phyloP scores from a whole-genome alignment of 371 early-diverging fungal species.

The Phascolomyces articulosus region DNA sequence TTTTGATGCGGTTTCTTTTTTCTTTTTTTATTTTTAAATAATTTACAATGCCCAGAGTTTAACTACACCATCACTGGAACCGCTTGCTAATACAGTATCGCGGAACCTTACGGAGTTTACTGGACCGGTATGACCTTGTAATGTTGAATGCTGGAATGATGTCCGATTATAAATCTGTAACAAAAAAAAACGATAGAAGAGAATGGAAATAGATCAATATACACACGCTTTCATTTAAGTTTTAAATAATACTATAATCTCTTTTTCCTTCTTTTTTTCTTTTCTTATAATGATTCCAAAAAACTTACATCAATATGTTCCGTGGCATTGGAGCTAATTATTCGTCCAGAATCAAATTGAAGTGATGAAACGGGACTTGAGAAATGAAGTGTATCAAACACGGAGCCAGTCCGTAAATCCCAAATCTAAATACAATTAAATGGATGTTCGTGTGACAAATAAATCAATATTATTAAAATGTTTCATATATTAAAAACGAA shows the following conservation, averaged over 20 bases:
- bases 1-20: not conserved
- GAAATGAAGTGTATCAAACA: constrained; percentile 63
- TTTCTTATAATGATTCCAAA: no score
- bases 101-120: constrained; percentile 55
- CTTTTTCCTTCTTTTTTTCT: not conserved
- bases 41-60: constrained; percentile 58
- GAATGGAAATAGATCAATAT: not conserved
- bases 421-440: constrained; percentile 58
- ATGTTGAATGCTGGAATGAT: constrained; percentile 58
- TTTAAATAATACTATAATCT: not conserved
- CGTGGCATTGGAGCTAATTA: constrained; percentile 52
- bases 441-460: no score
- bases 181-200: not conserved
- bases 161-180: constrained; percentile 63
- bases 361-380: constrained; percentile 60
- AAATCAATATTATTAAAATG: no score
- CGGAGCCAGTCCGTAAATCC: constrained; percentile 80
- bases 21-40: not conserved
- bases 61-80: constrained; percentile 59
- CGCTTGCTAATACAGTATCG: constrained; percentile 55
- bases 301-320: constrained; percentile 53
- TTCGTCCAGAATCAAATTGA: constrained; percentile 60
- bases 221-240: no score
- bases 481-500: not conserved
- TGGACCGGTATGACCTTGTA: constrained; percentile 51